phyloP scores from a whole-genome alignment of 306 rosid genomes.

The Casuarina glauca region DNA sequence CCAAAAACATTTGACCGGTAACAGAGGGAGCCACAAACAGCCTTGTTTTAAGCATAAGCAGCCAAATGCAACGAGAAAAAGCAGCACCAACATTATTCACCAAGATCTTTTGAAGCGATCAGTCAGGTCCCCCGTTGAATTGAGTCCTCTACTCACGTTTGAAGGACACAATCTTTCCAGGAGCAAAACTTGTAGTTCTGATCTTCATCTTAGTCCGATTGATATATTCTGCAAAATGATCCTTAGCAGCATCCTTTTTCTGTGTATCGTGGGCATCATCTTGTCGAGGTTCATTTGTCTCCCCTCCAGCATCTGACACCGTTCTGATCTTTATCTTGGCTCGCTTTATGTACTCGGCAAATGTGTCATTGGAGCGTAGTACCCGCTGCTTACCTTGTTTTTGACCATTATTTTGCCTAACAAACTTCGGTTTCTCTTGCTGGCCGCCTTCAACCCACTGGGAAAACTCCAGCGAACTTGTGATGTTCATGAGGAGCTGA shows the following conservation, averaged over 20 bases:
- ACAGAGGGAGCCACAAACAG: background rate
- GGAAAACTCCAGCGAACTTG: too few relatives aligned
- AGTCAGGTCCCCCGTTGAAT: background rate
- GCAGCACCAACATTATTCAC: too few relatives aligned
- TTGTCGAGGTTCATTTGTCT: conserved; percentile 20
- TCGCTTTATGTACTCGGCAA: conserved; percentile 38
- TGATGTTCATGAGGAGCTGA: conserved; percentile 16
- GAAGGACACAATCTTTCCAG: conserved; percentile 32
- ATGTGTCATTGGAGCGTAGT: conserved; percentile 37
- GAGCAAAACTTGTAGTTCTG: conserved; percentile 30
- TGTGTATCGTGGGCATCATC: conserved; percentile 23
- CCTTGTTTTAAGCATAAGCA: too few relatives aligned
- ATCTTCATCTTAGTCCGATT: conserved; percentile 41
- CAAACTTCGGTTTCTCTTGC: conserved; percentile 4
- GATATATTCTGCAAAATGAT: conserved; percentile 51
- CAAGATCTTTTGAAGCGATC: background rate
- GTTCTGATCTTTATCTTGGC: conserved; percentile 38
- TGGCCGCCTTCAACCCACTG: background rate
- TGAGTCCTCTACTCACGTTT: conserved; percentile 32
- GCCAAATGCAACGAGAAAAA: too few relatives aligned
- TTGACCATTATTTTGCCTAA: background rate
- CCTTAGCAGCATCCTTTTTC: conserved; percentile 31
- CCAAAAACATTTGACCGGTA: background rate
- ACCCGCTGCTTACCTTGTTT: background rate
- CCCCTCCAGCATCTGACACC: conserved; percentile 28